Percentiles rank a stretch among this genome's conserved stretches.
phyloP scores from a whole-genome alignment of 768 basidiomycete genomes.

The Paxillus rubicundulus region DNA sequence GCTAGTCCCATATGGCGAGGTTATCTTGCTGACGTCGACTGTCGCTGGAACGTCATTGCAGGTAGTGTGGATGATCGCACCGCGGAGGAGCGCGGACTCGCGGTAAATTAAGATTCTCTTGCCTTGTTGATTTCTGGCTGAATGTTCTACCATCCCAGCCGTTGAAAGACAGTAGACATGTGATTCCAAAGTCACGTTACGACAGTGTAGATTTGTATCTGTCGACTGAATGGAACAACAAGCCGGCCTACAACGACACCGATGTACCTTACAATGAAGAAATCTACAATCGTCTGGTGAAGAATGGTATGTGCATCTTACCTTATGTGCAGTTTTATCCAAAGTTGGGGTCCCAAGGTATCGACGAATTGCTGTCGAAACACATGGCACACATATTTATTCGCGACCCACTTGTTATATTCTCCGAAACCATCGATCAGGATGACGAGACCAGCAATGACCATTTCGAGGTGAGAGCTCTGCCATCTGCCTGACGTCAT shows the following conservation, averaged over 20 bases:
- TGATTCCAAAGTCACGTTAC: slow-evolving; percentile 95
- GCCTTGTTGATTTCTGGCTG: slow-evolving; percentile 3
- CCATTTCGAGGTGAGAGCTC: slow-evolving; percentile 82
- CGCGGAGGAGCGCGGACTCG: slow-evolving; percentile 84
- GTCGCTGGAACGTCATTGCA: slow-evolving; percentile 97
- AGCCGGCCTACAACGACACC: slow-evolving; percentile 93
- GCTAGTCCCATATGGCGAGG: slow-evolving; percentile 95
- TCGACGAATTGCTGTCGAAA: slow-evolving; percentile 84
- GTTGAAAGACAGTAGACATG: slow-evolving; percentile 65
- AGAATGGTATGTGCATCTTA: slow-evolving; percentile 57
- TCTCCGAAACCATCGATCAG: slow-evolving; percentile 90
- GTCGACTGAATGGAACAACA: slow-evolving; percentile 81
- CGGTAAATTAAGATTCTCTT: slow-evolving; percentile 47
- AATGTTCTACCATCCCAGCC: slow-evolving; percentile 49
- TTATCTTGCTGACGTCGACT: slow-evolving; percentile 94
- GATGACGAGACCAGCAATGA: slow-evolving; percentile 86
- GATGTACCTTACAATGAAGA: slow-evolving; percentile 72
- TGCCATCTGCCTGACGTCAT: background rate
- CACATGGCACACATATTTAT: slow-evolving; percentile 97
- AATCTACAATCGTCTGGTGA: slow-evolving; percentile 68
- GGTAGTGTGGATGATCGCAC: slow-evolving; percentile 98
- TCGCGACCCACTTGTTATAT: slow-evolving; percentile 93
- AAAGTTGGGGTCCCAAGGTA: slow-evolving; percentile 44
- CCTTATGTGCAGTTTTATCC: background rate
- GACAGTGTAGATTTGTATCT: slow-evolving; percentile 95